Evolutionary conservation across 2,329 filamentous ascomycete genomes (phyloP).

Genomic region (Diplodia corticola): DNA sequence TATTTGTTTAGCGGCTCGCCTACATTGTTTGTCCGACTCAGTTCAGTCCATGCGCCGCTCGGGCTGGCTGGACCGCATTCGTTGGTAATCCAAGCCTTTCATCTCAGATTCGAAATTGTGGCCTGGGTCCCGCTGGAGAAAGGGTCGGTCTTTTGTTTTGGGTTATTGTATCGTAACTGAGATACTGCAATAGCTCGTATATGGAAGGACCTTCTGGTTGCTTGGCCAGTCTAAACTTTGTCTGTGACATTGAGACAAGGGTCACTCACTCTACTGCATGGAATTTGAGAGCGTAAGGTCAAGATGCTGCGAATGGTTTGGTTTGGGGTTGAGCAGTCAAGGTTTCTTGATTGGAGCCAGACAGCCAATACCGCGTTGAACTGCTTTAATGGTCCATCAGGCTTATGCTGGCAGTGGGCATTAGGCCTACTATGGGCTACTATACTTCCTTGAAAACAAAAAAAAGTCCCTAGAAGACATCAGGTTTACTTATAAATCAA

Average conservation of each 20-base stretch:
- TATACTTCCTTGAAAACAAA: not conserved
- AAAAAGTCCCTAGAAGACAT: not conserved
- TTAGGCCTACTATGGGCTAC: not conserved
- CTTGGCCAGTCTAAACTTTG: not conserved
- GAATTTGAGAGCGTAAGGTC: not conserved
- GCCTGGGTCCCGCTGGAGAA: slow-evolving; percentile 15
- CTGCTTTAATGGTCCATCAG: not conserved
- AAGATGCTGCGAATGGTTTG: not conserved
- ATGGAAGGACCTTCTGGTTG: slow-evolving; percentile 1
- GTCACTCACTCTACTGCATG: not conserved
- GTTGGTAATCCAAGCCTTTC: not conserved
- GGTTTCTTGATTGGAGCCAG: not conserved
- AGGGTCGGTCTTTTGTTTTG: slow-evolving; percentile 12
- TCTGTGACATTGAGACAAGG: not conserved
- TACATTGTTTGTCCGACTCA: slow-evolving; percentile 1
- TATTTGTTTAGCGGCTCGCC: slow-evolving; percentile 14
- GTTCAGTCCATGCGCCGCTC: not conserved
- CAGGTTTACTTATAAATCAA: not conserved
- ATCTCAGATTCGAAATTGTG: not conserved
- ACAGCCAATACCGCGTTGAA: not conserved
- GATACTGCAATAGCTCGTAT: slow-evolving; percentile 3
- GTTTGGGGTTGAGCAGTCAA: not conserved
- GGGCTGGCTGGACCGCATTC: slow-evolving; percentile 3
- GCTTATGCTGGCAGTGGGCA: not conserved
- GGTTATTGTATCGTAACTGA: slow-evolving; percentile 12